Conservation (phyloP, 2,329 filamentous ascomycete species). For the Phaeosphaeria sp. region DNA sequence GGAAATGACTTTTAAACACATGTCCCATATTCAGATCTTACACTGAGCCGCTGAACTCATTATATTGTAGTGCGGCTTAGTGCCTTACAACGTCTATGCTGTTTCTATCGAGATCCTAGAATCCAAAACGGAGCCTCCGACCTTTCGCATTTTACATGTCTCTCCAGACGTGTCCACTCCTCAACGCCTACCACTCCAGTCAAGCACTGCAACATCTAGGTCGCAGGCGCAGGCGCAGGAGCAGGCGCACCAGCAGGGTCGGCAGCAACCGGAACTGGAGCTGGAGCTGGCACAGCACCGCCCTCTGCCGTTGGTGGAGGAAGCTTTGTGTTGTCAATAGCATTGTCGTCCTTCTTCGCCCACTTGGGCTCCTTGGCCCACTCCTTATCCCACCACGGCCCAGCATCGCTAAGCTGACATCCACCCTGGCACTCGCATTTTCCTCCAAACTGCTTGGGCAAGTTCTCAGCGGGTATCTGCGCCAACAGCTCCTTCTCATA, state of each 20-base stretch:
- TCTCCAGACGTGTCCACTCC: background rate
- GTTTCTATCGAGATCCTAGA: background rate
- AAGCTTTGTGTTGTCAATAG: constrained; percentile 42
- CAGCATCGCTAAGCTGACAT: constrained; percentile 85
- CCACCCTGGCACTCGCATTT: constrained; percentile 81
- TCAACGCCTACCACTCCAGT: constrained; percentile 1
- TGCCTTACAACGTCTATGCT: constrained; percentile 3
- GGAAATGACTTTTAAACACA: too few species aligned
- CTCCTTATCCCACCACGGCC: constrained; percentile 81
- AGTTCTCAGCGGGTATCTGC: constrained; percentile 88
- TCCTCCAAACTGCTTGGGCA: constrained; percentile 86
- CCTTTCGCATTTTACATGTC: background rate
- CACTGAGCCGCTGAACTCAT: background rate
- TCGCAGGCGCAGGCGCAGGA: background rate
- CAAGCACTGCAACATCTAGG: background rate
- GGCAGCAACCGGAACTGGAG: constrained; percentile 35
- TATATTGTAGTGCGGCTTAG: background rate
- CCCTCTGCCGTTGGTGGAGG: constrained; percentile 33
- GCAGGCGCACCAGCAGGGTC: background rate
- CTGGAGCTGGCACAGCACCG: constrained; percentile 13
- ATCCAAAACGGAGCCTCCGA: background rate
- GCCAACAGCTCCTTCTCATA: constrained; percentile 85
- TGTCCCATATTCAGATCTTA: too few species aligned
- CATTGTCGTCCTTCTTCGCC: constrained; percentile 48
- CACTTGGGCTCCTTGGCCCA: constrained; percentile 66